Evolutionary conservation across 768 basidiomycete genomes (phyloP).

Genomic region (Tricholoma furcatifolium): DNA sequence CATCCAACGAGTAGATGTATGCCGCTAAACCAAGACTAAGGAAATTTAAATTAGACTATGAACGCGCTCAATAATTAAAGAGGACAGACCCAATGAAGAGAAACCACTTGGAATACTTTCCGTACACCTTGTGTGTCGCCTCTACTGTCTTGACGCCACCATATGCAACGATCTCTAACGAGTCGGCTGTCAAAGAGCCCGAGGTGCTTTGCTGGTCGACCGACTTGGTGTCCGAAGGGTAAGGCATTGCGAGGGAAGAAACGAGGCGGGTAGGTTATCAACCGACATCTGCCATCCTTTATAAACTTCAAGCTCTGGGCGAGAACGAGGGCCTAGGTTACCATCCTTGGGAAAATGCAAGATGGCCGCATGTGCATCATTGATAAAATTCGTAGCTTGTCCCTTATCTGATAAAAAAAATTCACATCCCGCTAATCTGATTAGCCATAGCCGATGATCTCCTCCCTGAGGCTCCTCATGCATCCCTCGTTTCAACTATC

Average conservation of each 20-base stretch:
- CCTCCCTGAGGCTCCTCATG: background rate
- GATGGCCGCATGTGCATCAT: conserved; percentile 15
- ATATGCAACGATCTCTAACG: conserved; percentile 24
- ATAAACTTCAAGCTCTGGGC: conserved; percentile 10
- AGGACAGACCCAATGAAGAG: conserved; percentile 53
- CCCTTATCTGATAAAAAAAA: conserved; percentile 22
- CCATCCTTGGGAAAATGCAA: conserved; percentile 10
- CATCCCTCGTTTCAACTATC: background rate
- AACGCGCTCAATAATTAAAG: conserved; percentile 11
- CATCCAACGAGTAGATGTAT: conserved; percentile 77
- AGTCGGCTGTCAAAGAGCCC: background rate
- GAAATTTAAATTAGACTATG: conserved; percentile 23
- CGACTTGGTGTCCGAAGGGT: background rate
- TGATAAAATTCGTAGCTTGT: conserved; percentile 17
- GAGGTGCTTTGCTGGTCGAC: conserved; percentile 1
- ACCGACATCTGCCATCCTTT: background rate
- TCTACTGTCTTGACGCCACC: conserved; percentile 48
- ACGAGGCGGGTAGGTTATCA: background rate
- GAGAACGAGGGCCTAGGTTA: background rate
- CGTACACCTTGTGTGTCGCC: conserved; percentile 50
- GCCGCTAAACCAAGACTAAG: conserved; percentile 67
- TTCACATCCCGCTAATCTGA: conserved; percentile 7
- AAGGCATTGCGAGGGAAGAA: conserved; percentile 9
- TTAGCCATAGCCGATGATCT: conserved; percentile 9
- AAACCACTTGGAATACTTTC: conserved; percentile 55